phyloP scores from a whole-genome alignment of 2,329 filamentous ascomycete species.

The Penicillium nordicum region DNA sequence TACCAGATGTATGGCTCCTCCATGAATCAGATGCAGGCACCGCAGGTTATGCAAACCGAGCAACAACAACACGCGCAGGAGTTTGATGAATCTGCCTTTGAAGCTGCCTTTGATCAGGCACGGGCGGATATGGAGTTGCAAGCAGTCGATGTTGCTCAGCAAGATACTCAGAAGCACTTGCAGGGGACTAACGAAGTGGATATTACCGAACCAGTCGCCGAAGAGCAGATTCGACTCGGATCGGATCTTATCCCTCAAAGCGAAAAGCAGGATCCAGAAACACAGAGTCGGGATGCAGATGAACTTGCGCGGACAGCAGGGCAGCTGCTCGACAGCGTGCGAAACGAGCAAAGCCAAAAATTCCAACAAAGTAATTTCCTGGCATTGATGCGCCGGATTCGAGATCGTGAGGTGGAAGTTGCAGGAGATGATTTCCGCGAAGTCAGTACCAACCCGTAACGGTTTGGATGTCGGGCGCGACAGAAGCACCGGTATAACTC shows the following conservation, averaged over 20 bases:
- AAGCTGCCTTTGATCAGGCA: conserved; percentile 44
- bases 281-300: conserved; percentile 53
- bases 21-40: conserved; percentile 23
- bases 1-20: conserved; percentile 24
- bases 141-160: conserved; percentile 14
- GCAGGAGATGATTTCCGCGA: conserved; percentile 60
- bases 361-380: conserved; percentile 77
- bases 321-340: conserved; percentile 65
- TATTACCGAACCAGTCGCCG: conserved; percentile 5
- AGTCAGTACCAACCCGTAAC: conserved; percentile 46
- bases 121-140: conserved; percentile 37
- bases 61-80: conserved; percentile 27
- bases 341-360: conserved; percentile 66
- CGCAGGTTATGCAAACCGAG: conserved; percentile 24
- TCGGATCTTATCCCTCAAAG: conserved; percentile 42
- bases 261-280: conserved; percentile 31
- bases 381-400: conserved; percentile 70
- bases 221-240: conserved; percentile 39
- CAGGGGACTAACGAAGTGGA: conserved; percentile 20
- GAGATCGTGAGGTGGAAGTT: conserved; percentile 68
- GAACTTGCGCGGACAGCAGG: conserved; percentile 70
- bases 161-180: conserved; percentile 9
- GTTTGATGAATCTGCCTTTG: conserved; percentile 47
- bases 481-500: conserved; percentile 39
- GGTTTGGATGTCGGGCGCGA: conserved; percentile 34